These are phyloP conservation scores for Aurinia saxatilis DNA, from an alignment of 345 rosid species.

Conservation along the genomic window DNA sequence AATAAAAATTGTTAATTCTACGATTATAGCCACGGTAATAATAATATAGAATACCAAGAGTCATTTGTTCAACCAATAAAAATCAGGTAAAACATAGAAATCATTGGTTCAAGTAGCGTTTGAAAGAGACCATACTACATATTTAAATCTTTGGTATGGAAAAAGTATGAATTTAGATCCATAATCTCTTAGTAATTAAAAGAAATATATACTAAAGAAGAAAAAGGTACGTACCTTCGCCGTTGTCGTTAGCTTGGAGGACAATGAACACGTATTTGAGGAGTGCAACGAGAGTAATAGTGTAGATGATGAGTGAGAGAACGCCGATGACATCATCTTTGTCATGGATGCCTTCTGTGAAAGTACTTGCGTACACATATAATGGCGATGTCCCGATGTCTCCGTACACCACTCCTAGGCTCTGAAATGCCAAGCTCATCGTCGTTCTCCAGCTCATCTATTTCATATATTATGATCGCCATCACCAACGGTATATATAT, in stretches of 20 bases:
- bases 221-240: slow-evolving; percentile 44
- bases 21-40: too few relatives aligned
- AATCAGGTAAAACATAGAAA: too few relatives aligned
- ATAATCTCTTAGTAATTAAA: too few relatives aligned
- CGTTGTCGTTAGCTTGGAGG: slow-evolving; percentile 70
- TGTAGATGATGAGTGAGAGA: slow-evolving; percentile 63
- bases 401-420: slow-evolving; percentile 66
- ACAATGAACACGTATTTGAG: slow-evolving; percentile 66
- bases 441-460: slow-evolving; percentile 47
- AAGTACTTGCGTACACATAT: slow-evolving; percentile 57
- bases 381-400: slow-evolving; percentile 84
- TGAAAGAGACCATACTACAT: too few relatives aligned
- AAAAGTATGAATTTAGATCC: too few relatives aligned
- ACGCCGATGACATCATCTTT: slow-evolving; percentile 52
- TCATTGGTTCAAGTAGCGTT: too few relatives aligned
- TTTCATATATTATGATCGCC: too few relatives aligned
- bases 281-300: slow-evolving; percentile 44
- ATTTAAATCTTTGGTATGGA: too few relatives aligned
- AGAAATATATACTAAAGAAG: too few relatives aligned
- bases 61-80: too few relatives aligned
- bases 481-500: background rate
- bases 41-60: too few relatives aligned
- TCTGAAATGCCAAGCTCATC: slow-evolving; percentile 59
- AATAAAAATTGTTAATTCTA: too few relatives aligned
- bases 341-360: slow-evolving; percentile 34